These are phyloP conservation scores for Pyricularia sp. DNA, from an alignment of 2,329 filamentous ascomycete species.

Conservation along the genomic window DNA sequence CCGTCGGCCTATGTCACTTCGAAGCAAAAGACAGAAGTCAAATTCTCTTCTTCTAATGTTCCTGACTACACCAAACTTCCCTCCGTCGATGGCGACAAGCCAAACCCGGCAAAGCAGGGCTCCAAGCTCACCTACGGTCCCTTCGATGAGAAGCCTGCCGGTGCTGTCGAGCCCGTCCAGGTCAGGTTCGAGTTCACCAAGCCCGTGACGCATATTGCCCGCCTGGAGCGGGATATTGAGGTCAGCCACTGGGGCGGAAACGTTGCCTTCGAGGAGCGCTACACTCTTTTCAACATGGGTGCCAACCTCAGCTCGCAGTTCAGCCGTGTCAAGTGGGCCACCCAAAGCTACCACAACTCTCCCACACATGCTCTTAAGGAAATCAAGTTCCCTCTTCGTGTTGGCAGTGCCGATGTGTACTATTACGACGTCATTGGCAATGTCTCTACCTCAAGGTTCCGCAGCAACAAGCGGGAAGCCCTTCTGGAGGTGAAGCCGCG, in stretches of 20 bases:
- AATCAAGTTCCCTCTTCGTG: slow-evolving; percentile 67
- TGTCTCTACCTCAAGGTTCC: slow-evolving; percentile 86
- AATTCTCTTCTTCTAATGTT: slow-evolving; percentile 68
- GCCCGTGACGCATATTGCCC: slow-evolving; percentile 70
- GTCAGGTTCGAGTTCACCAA: slow-evolving; percentile 95
- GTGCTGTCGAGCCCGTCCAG: slow-evolving; percentile 59
- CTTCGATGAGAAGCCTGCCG: slow-evolving; percentile 74
- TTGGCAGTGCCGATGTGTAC: slow-evolving; percentile 79
- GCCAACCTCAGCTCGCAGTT: slow-evolving; percentile 68
- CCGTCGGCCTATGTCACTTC: slow-evolving; percentile 74
- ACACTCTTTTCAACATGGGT: slow-evolving; percentile 78
- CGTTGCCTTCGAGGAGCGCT: slow-evolving; percentile 87
- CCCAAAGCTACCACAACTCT: slow-evolving; percentile 67
- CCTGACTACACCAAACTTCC: slow-evolving; percentile 77
- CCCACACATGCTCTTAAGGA: slow-evolving; percentile 70
- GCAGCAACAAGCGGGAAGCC: slow-evolving; percentile 67
- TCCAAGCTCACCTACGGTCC: slow-evolving; percentile 83
- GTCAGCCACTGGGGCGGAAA: slow-evolving; percentile 98
- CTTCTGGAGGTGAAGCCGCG: slow-evolving; percentile 83
- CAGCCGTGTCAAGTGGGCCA: slow-evolving; percentile 67
- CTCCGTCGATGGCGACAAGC: slow-evolving; percentile 48
- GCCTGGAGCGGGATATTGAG: slow-evolving; percentile 83
- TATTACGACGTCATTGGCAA: slow-evolving; percentile 96
- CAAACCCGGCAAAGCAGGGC: slow-evolving; percentile 71
- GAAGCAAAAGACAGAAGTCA: slow-evolving; percentile 97